These are phyloP conservation scores for Leishmania braziliensis DNA, from an alignment of 208 protist genomes.

Conservation along the genomic window DNA sequence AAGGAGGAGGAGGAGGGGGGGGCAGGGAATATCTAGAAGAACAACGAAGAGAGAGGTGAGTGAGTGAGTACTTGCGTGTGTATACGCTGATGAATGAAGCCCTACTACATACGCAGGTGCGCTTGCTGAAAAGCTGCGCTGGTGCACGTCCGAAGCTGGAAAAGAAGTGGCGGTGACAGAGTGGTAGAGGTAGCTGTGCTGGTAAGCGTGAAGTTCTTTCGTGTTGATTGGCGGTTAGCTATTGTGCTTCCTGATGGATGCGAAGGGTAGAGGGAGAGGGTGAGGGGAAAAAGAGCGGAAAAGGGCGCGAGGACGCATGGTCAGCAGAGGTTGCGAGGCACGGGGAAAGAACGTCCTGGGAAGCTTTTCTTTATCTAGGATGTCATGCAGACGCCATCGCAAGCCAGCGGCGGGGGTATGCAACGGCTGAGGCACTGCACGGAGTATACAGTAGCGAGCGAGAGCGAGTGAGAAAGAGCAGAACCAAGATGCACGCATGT, in stretches of 20 bases:
- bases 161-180: background rate
- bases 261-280: background rate
- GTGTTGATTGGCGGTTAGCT: background rate
- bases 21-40: background rate
- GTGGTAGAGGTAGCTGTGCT: background rate
- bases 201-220: background rate
- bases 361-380: background rate
- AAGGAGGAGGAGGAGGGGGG: too few relatives aligned
- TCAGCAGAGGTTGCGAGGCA: background rate
- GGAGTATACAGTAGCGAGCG: background rate
- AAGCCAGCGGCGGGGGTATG: background rate
- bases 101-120: too few relatives aligned
- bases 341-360: background rate
- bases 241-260: background rate
- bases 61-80: background rate
- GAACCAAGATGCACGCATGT: background rate
- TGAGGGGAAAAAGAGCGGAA: background rate
- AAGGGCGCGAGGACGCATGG: background rate
- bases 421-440: background rate
- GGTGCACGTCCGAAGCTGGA: background rate
- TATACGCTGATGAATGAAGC: background rate
- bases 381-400: background rate
- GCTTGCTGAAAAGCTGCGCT: background rate
- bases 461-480: background rate
- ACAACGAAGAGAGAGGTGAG: background rate